Percentiles rank a stretch among this genome's conserved stretches.
Conservation (phyloP, 2,329 filamentous ascomycete genomes). For the Pseudocercospora fijiensis region DNA sequence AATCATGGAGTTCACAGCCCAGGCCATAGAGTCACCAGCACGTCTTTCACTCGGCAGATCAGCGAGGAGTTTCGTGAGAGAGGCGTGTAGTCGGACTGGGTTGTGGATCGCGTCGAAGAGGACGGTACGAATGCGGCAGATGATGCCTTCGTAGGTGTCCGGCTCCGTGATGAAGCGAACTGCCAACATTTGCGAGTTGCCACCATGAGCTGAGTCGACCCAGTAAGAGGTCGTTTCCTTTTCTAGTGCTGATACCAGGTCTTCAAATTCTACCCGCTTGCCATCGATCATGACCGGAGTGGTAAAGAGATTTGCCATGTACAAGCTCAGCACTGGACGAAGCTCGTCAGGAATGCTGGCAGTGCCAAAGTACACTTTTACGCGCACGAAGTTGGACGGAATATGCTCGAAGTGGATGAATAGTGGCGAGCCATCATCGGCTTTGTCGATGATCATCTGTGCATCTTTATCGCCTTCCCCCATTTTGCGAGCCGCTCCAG, state of each 20-base stretch:
- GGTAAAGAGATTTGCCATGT: constrained; percentile 91
- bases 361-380: constrained; percentile 78
- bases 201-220: constrained; percentile 65
- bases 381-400: constrained; percentile 85
- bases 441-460: constrained; percentile 73
- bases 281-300: constrained; percentile 78
- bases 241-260: constrained; percentile 88
- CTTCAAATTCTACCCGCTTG: constrained; percentile 78
- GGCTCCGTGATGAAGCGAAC: constrained; percentile 84
- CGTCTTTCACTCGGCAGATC: constrained; percentile 92
- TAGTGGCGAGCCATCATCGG: constrained; percentile 61
- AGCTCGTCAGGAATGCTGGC: constrained; percentile 73
- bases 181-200: constrained; percentile 77
- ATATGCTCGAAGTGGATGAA: constrained; percentile 98
- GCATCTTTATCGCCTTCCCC: constrained; percentile 67
- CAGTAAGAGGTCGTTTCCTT: constrained; percentile 84
- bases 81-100: constrained; percentile 59
- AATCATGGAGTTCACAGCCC: constrained; percentile 68
- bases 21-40: constrained; percentile 68
- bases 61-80: constrained; percentile 77
- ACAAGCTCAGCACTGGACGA: constrained; percentile 80
- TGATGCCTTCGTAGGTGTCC: constrained; percentile 78
- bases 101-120: constrained; percentile 91
- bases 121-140: constrained; percentile 81
- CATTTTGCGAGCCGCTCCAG: constrained; percentile 71